Evolutionary conservation across 768 basidiomycete genomes (phyloP).

Genomic region (Podaxis sp.): DNA sequence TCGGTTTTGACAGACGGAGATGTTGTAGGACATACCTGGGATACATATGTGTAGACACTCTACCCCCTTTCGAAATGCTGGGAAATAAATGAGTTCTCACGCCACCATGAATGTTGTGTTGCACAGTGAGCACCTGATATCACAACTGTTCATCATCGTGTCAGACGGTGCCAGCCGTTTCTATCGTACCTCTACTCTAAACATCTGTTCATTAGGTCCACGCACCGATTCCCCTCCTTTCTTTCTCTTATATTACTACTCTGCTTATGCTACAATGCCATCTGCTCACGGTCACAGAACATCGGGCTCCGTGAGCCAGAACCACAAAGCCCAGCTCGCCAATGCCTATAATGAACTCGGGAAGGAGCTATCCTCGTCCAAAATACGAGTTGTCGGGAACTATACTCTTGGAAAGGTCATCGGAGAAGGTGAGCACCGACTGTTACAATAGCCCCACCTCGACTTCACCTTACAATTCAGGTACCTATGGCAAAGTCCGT

Average conservation of each 20-base stretch:
- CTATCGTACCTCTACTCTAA: not conserved
- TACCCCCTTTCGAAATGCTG: not conserved
- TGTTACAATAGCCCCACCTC: not conserved
- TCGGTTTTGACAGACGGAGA: not conserved
- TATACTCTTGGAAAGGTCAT: conserved; percentile 93
- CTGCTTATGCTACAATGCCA: conserved; percentile 47
- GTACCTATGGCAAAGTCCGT: conserved; percentile 94
- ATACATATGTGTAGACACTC: not conserved
- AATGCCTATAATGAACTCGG: conserved; percentile 97
- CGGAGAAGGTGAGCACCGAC: conserved; percentile 74
- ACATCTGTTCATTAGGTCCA: conserved; percentile 25
- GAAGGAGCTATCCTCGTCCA: conserved; percentile 89
- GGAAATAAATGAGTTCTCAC: conserved; percentile 2
- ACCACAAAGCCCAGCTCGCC: conserved; percentile 86
- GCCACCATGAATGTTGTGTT: conserved; percentile 13
- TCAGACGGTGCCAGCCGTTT: conserved; percentile 4
- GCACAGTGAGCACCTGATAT: not conserved
- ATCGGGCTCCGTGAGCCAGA: conserved; percentile 62
- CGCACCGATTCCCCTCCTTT: conserved; percentile 35
- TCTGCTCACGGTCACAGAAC: conserved; percentile 57
- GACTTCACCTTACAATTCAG: conserved; percentile 38
- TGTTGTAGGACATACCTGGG: not conserved
- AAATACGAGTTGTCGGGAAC: conserved; percentile 90
- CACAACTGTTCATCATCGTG: conserved; percentile 8
- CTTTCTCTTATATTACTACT: conserved; percentile 29